phyloP scores from a whole-genome alignment of 139 green algal species.

The Volvox africanus region DNA sequence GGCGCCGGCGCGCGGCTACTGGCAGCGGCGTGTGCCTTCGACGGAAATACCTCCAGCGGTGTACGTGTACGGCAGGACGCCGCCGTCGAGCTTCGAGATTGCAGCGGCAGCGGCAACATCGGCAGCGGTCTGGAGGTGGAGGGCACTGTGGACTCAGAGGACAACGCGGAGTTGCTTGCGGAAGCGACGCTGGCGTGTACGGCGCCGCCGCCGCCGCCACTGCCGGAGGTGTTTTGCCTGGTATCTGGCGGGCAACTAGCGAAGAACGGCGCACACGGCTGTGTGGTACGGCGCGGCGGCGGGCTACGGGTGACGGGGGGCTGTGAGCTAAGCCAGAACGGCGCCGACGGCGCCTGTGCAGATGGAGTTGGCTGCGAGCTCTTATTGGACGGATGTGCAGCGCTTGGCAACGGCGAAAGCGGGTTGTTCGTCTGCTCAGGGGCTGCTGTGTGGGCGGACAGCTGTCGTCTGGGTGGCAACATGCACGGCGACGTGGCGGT shows the following conservation, averaged over 20 bases:
- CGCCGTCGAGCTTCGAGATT: not conserved
- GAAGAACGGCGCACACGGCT: slow-evolving; percentile 20
- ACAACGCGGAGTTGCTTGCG: not conserved
- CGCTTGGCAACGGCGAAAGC: slow-evolving; percentile 11
- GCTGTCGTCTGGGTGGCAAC: slow-evolving; percentile 38
- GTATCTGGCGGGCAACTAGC: slow-evolving; percentile 14
- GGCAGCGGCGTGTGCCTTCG: slow-evolving; percentile 22
- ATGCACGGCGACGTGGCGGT: slow-evolving; percentile 33
- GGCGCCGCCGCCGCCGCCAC: not conserved
- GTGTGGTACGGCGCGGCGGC: not conserved
- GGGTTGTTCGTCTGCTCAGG: slow-evolving; percentile 22
- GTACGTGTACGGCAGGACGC: slow-evolving; percentile 12
- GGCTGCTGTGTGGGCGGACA: not conserved
- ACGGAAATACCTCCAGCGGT: slow-evolving; percentile 1
- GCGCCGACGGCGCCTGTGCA: not conserved
- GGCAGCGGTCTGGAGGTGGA: slow-evolving; percentile 1
- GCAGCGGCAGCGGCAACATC: slow-evolving; percentile 9
- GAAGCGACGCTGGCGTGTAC: not conserved
- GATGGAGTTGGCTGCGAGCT: slow-evolving; percentile 32
- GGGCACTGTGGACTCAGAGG: not conserved
- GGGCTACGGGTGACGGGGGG: not conserved
- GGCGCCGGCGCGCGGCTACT: not conserved
- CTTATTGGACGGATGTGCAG: not conserved
- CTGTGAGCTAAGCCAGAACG: slow-evolving; percentile 42
- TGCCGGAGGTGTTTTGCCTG: not conserved